Evolutionary conservation across 768 basidiomycete species (phyloP).

Genomic region (Lanmaoa rubissima): DNA sequence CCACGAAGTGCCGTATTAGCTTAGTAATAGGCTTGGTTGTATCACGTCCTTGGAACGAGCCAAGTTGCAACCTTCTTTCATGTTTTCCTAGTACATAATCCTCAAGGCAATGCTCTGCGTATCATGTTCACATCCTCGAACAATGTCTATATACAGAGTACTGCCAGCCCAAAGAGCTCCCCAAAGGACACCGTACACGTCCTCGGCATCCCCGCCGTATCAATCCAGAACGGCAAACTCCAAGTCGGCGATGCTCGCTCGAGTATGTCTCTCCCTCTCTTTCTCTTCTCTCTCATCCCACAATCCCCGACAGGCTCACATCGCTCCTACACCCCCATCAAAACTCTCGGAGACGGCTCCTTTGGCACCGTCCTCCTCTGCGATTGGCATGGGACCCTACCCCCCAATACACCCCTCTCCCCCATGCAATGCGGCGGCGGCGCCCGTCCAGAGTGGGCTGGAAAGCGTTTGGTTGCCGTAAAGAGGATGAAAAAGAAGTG

Average conservation of each 20-base stretch:
- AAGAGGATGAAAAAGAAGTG: slow-evolving; percentile 98
- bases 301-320: slow-evolving; percentile 59
- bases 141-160: slow-evolving; percentile 28
- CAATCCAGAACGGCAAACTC: slow-evolving; percentile 66
- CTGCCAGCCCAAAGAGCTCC: slow-evolving; percentile 21
- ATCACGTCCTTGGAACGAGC: not conserved
- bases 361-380: slow-evolving; percentile 99
- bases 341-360: slow-evolving; percentile 96
- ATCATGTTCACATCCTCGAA: slow-evolving; percentile 33
- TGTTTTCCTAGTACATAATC: slow-evolving; percentile 19
- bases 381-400: slow-evolving; percentile 97
- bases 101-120: slow-evolving; percentile 35
- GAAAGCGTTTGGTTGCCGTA: slow-evolving; percentile 92
- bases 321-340: slow-evolving; percentile 91
- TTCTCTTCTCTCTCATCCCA: not conserved
- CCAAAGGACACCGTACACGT: slow-evolving; percentile 64
- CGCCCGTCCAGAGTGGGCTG: slow-evolving; percentile 89
- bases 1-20: slow-evolving; percentile 84
- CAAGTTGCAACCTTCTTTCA: not conserved
- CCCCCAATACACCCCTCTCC: slow-evolving; percentile 85
- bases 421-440: slow-evolving; percentile 96
- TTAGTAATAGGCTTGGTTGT: slow-evolving; percentile 13
- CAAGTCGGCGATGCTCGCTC: slow-evolving; percentile 70
- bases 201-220: slow-evolving; percentile 72
- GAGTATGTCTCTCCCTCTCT: slow-evolving; percentile 47